Conservation (phyloP, 2,329 filamentous ascomycete genomes). For the Taxawa tesnikishii region DNA sequence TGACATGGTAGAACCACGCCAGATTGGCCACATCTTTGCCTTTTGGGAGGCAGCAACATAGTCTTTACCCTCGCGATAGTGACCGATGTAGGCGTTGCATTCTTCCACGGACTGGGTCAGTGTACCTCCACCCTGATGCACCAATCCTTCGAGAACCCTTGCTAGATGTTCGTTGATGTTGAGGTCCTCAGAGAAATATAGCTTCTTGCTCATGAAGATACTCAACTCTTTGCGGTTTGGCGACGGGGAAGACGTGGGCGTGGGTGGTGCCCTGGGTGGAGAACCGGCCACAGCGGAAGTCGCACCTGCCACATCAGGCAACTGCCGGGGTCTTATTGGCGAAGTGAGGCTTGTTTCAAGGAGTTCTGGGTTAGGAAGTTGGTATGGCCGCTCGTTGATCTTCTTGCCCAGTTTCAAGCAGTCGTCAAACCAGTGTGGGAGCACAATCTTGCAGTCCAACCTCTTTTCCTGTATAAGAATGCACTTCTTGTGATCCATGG, state of each 20-base stretch:
- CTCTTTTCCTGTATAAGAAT: conserved; percentile 49
- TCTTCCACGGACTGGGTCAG: conserved; percentile 53
- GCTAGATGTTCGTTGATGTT: conserved; percentile 54
- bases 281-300: conserved; percentile 38
- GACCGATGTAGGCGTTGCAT: conserved; percentile 77
- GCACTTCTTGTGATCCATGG: conserved; percentile 62
- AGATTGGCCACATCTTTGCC: conserved; percentile 83
- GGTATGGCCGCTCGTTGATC: conserved; percentile 80
- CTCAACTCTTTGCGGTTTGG: conserved; percentile 42
- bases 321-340: conserved; percentile 13
- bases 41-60: conserved; percentile 64
- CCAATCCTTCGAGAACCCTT: conserved; percentile 56
- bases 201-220: conserved; percentile 65
- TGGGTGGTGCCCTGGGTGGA: conserved; percentile 19
- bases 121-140: conserved; percentile 57
- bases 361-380: conserved; percentile 75
- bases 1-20: conserved; percentile 86
- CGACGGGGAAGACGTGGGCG: conserved; percentile 26
- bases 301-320: conserved; percentile 51
- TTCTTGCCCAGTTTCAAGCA: conserved; percentile 86
- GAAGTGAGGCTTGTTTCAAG: conserved; percentile 30
- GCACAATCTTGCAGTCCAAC: conserved; percentile 48
- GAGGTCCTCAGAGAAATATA: conserved; percentile 68
- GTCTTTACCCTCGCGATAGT: conserved; percentile 68
- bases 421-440: conserved; percentile 97